These are phyloP conservation scores for Dendrobium officinale DNA, from an alignment of 106 monocot genomes.

Conservation along the genomic window DNA sequence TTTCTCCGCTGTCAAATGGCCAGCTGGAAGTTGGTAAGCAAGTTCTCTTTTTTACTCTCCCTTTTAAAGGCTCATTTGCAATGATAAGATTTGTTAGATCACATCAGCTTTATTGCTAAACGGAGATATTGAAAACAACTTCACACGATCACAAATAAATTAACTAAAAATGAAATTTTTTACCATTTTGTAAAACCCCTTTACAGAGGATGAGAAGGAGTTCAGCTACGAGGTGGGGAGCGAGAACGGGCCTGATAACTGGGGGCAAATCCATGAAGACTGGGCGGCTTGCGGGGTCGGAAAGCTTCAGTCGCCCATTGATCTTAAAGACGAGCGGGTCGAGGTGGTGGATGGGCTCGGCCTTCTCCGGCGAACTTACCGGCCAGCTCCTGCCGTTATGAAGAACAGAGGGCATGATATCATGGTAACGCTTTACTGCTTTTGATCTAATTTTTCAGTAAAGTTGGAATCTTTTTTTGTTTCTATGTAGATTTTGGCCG, in stretches of 20 bases:
- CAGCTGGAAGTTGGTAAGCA: slow-evolving; percentile 8
- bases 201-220: slow-evolving; percentile 21
- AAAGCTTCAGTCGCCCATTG: slow-evolving; percentile 25
- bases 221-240: slow-evolving; percentile 16
- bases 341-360: slow-evolving; percentile 9
- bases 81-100: no score
- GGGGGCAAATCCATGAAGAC: slow-evolving; percentile 21
- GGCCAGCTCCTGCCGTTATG: slow-evolving; percentile 10
- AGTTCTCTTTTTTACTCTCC: neutral
- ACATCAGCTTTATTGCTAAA: no score
- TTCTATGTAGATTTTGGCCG: neutral
- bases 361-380: slow-evolving; percentile 3
- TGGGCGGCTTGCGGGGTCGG: slow-evolving; percentile 21
- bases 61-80: neutral
- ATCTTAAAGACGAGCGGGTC: slow-evolving; percentile 11
- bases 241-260: slow-evolving; percentile 16
- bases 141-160: neutral
- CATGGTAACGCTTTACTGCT: neutral
- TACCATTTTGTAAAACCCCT: neutral
- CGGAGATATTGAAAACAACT: no score
- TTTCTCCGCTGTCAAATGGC: neutral
- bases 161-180: neutral
- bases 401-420: slow-evolving; percentile 30
- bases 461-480: no score
- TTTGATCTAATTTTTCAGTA: neutral